Base-by-base conservation (phyloP, 495 filamentous ascomycete species). In the Bombardia bombarda region DNA sequence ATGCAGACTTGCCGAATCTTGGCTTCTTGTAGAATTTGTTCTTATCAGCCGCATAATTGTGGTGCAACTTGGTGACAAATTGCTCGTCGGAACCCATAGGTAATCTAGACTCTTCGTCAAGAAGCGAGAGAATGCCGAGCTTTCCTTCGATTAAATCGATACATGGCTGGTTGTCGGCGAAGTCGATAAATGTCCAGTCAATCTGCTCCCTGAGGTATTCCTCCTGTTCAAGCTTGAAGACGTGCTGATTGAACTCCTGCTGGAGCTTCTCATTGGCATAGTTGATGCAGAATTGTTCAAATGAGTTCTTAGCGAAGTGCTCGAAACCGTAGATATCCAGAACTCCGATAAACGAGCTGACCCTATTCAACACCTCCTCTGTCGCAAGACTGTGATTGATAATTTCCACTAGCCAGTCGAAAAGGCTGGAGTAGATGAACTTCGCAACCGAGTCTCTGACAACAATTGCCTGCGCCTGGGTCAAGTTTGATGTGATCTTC, bases 241-340 rank as follows among this genome's bases (percentile, higher is more conserved):
- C 92, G 53, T 99, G 92, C 63, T 93, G 88, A 63, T 99, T 99
- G 72, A 99, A 99, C 55, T 99, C 93, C 58, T 99, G 92, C 58
- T 99, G 92, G 25, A 99, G 69, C 63, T 99, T 99, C 66, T 99
- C 92, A 65, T 99, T 99, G 60, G 92, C 92, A 53, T 97, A 99
- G 68, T 99, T 99, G 75, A 99, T 99, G 62, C 92, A 99, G 64
- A 99, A 99, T 62, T 99, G 92, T 65, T 99, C 92, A 55, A 99
- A 99, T 7, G 93, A 97, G 71, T 99, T 99, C 70, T 95, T 96
- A 38, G 93, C 90, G 55, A 99, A 99, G 66, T 99, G 92, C 63
- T 99, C 92, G 61, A 99, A 99, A 32, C 92, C 92, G 70, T 99
- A 99, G 52, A 99, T 99, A 86, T 99, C 92, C 41, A 99, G 79